Evolutionary conservation across 2,329 filamentous ascomycete species (phyloP).

Genomic region (Xylaria polymorpha): DNA sequence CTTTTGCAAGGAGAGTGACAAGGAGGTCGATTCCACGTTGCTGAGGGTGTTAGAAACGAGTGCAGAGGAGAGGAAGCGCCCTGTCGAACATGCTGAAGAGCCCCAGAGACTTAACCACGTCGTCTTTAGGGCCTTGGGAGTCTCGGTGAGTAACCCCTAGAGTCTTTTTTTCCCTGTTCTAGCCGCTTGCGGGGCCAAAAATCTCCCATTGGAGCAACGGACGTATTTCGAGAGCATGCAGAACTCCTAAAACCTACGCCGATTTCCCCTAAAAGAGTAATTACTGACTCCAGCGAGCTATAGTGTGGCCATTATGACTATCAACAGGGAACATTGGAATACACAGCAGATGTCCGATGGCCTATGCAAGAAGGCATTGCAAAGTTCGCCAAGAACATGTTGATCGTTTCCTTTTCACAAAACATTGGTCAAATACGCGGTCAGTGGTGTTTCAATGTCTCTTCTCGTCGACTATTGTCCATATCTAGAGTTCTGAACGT

Average conservation of each 20-base stretch:
- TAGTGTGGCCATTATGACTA: constrained; percentile 64
- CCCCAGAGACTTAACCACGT: constrained; percentile 36
- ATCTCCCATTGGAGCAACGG: too few species aligned
- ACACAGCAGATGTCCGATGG: constrained; percentile 57
- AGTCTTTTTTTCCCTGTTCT: too few species aligned
- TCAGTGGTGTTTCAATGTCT: constrained; percentile 9
- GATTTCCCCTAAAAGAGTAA: too few species aligned
- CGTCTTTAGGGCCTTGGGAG: constrained; percentile 37
- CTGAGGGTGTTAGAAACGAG: constrained; percentile 52
- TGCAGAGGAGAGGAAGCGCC: constrained; percentile 46
- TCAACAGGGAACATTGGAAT: constrained; percentile 52
- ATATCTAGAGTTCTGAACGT: not conserved
- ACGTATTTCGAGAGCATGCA: too few species aligned
- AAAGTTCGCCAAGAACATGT: constrained; percentile 57
- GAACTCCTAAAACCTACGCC: too few species aligned
- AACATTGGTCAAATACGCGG: constrained; percentile 40
- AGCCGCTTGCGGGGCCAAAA: too few species aligned
- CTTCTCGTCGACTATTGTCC: not conserved
- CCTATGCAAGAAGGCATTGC: constrained; percentile 52
- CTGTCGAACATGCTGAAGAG: constrained; percentile 43
- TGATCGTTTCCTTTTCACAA: constrained; percentile 55
- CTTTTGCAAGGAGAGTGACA: constrained; percentile 53
- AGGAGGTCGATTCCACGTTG: constrained; percentile 51
- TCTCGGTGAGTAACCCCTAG: too few species aligned
- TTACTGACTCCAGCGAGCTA: too few species aligned